Conservation (phyloP, 2,329 filamentous ascomycete genomes). For the Pseudodiploospora longispora region DNA sequence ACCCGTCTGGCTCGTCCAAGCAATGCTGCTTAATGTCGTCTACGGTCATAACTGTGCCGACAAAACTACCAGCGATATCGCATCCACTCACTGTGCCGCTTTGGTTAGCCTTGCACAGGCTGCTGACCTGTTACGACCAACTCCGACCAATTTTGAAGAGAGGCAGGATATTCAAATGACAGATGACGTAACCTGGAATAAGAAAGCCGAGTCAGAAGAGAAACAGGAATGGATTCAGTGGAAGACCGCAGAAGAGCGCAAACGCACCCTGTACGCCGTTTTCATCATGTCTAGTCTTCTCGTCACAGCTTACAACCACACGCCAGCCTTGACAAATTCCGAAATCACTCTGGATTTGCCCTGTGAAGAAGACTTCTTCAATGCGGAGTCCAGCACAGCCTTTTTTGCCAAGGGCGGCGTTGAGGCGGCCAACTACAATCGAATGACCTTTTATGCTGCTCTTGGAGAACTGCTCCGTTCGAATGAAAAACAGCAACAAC, state of each 20-base stretch:
- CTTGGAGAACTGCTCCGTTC: constrained; percentile 73
- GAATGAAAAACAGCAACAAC: constrained; percentile 55
- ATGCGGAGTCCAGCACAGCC: constrained; percentile 70
- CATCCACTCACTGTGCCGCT: constrained; percentile 83
- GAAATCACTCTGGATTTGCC: constrained; percentile 85
- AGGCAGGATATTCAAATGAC: constrained; percentile 48
- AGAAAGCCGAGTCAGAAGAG: constrained; percentile 44
- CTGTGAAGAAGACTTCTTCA: constrained; percentile 87
- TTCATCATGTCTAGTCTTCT: constrained; percentile 87
- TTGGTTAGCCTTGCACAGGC: constrained; percentile 85
- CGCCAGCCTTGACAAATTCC: constrained; percentile 85
- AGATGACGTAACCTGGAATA: constrained; percentile 41
- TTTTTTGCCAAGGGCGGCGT: constrained; percentile 74
- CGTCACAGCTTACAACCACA: constrained; percentile 87
- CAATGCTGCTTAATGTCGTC: constrained; percentile 92
- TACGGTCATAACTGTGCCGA: constrained; percentile 94
- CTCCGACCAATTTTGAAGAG: constrained; percentile 32
- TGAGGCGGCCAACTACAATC: constrained; percentile 59
- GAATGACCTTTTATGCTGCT: constrained; percentile 72
- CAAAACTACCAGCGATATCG: constrained; percentile 83
- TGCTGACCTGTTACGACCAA: constrained; percentile 58
- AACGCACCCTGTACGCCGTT: constrained; percentile 83
- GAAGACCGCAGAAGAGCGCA: constrained; percentile 83
- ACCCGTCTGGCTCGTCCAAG: constrained; percentile 90
- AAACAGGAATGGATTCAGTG: constrained; percentile 67